Evolutionary conservation across 2,329 filamentous ascomycete species (phyloP).

Genomic region (Pseudogymnoascus sp.): DNA sequence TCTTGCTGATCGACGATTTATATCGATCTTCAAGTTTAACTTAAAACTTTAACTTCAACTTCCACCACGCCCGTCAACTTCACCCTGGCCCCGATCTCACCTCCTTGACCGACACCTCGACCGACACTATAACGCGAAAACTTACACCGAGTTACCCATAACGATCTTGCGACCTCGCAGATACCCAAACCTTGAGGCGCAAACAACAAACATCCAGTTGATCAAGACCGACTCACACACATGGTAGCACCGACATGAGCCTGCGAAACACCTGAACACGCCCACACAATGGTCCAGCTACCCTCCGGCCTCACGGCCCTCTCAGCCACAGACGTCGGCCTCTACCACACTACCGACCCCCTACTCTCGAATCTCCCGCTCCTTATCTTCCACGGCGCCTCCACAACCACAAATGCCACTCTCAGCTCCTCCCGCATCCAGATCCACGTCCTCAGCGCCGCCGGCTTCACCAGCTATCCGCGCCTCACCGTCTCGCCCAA

Average conservation of each 20-base stretch:
- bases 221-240: background rate
- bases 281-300: constrained; percentile 67
- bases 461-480: constrained; percentile 81
- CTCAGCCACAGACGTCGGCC: constrained; percentile 70
- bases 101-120: constrained; percentile 6
- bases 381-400: constrained; percentile 85
- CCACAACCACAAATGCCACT: constrained; percentile 79
- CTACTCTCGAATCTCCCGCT: constrained; percentile 73
- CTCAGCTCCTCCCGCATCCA: constrained; percentile 90
- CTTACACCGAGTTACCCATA: background rate
- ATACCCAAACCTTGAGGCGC: background rate
- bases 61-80: background rate
- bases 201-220: background rate
- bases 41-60: background rate
- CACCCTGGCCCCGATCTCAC: background rate
- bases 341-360: constrained; percentile 85
- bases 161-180: background rate
- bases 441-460: constrained; percentile 82
- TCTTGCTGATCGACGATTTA: background rate
- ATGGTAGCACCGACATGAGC: constrained; percentile 3
- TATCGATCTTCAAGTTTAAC: background rate
- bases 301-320: constrained; percentile 67
- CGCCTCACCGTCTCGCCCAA: constrained; percentile 90
- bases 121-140: constrained; percentile 13
- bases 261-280: background rate